Base-by-base conservation (phyloP, 495 filamentous ascomycete species). In the Aspergillus incahuasiensis region DNA sequence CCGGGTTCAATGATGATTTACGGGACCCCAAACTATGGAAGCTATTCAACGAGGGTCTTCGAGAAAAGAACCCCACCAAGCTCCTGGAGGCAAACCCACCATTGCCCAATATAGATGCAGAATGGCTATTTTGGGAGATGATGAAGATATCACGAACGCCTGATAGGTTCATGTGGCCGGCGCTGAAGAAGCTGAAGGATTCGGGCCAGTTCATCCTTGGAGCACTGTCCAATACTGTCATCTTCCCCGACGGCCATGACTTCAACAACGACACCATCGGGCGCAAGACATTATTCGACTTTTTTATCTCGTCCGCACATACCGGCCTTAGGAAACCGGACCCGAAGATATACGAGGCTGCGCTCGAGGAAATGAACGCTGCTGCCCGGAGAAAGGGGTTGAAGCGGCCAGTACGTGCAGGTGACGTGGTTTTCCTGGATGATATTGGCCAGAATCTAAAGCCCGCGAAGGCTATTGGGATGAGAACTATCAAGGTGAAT, bases 371-470 rank as follows among this genome's bases (percentile, higher is more conserved):
- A 65, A 76, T 91, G 59, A 71, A 87, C 62, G 74, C 77, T 57
- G 79, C 79, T 55, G 81, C 83, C n/a, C 75, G 72, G 68, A 70
- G 70, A 49, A 76, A 67, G 56, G 81, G 79, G 12, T 73, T 80
- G 69, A 63, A 77, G 1, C 82, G 77, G 1, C 82, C 79, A 0
- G 71, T 91, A 0, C 70, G 71, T 56, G 71, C 88, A 0, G 77
- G 74, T 9, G 89, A 97, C 49, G 73, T 96, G 44, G 74, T 95
- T 16, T 97, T 98, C 69, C 68, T 97, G 47, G 94, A 98, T 76
- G 94, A 98, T 71, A 97, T 98, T 65, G 94, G 94, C 0, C 83
- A 89, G 74, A 98, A 98, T 68, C 68, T 97, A 61, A 92, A 91
- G 74, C 82, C 79, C 11, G 94, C 86, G 11, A 91, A 79, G 74